Conservation (phyloP, 257 asterid genomes). For the Buddleja alternifolia region DNA sequence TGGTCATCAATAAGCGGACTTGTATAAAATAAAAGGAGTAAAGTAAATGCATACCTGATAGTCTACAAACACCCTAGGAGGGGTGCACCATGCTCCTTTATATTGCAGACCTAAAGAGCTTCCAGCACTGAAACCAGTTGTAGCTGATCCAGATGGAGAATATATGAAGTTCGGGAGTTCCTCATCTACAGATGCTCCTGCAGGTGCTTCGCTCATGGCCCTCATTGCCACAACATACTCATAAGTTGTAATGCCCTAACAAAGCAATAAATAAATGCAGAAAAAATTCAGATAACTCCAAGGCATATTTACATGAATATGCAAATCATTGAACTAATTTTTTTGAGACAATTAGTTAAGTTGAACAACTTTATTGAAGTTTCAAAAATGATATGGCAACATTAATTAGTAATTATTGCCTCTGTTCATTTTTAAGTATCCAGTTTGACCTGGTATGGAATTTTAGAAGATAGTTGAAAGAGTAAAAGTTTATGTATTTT, state of each 20-base stretch:
- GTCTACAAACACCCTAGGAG: constrained; percentile 96
- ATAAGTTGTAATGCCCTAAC: constrained; percentile 91
- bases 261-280: constrained; percentile 12
- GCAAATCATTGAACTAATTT: constrained; percentile 11
- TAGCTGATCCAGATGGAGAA: constrained; percentile 93
- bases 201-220: constrained; percentile 94
- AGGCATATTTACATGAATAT: neutral
- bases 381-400: neutral
- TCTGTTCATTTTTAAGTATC: too few species aligned
- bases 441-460: too few species aligned
- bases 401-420: too few species aligned
- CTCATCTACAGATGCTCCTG: constrained; percentile 77
- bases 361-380: neutral
- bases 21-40: neutral
- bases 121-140: constrained; percentile 96
- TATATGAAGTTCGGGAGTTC: constrained; percentile 71
- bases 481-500: too few species aligned
- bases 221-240: constrained; percentile 99
- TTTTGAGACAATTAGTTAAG: neutral
- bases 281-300: constrained; percentile 24
- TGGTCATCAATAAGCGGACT: neutral
- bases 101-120: constrained; percentile 97
- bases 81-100: constrained; percentile 99
- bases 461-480: too few species aligned
- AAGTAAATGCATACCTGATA: constrained; percentile 64